phyloP scores from a whole-genome alignment of 768 basidiomycete species.

The Amanita subjunquillea region DNA sequence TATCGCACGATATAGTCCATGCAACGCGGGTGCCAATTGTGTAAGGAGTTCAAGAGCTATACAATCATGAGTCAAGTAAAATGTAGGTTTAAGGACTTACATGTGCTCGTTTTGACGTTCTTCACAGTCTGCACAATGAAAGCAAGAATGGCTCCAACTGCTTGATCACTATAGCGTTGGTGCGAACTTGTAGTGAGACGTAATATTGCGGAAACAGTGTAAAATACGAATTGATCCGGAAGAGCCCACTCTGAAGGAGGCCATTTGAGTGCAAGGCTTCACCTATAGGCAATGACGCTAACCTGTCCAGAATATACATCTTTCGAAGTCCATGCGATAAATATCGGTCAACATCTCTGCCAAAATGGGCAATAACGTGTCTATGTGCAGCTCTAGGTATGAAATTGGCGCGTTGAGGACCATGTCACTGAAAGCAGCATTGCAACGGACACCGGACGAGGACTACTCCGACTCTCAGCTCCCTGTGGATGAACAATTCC shows the following conservation, averaged over 20 bases:
- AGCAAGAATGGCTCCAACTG: constrained; percentile 46
- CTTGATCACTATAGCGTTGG: constrained; percentile 34
- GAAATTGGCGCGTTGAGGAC: constrained; percentile 51
- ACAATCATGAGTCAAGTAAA: neutral
- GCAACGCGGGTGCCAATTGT: constrained; percentile 70
- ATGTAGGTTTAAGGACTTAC: constrained; percentile 31
- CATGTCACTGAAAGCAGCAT: constrained; percentile 77
- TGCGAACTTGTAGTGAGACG: constrained; percentile 44
- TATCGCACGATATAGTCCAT: constrained; percentile 81
- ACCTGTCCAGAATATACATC: constrained; percentile 76
- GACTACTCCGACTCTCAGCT: constrained; percentile 31
- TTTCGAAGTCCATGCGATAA: constrained; percentile 70
- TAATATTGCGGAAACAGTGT: constrained; percentile 68
- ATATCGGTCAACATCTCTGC: constrained; percentile 62
- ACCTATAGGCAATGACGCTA: constrained; percentile 8
- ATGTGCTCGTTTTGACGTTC: constrained; percentile 38
- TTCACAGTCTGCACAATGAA: constrained; percentile 52
- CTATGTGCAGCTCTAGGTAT: constrained; percentile 39
- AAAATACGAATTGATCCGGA: constrained; percentile 76
- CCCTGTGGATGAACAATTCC: neutral
- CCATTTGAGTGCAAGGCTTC: neutral
- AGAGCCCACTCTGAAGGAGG: constrained; percentile 64
- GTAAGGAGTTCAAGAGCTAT: constrained; percentile 64
- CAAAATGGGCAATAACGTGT: constrained; percentile 47
- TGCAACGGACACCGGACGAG: constrained; percentile 64